A percentile compares a stretch with the other conserved stretches of the same genome.
Conservation (phyloP, 345 rosid genomes). For the Linum lewisii region DNA sequence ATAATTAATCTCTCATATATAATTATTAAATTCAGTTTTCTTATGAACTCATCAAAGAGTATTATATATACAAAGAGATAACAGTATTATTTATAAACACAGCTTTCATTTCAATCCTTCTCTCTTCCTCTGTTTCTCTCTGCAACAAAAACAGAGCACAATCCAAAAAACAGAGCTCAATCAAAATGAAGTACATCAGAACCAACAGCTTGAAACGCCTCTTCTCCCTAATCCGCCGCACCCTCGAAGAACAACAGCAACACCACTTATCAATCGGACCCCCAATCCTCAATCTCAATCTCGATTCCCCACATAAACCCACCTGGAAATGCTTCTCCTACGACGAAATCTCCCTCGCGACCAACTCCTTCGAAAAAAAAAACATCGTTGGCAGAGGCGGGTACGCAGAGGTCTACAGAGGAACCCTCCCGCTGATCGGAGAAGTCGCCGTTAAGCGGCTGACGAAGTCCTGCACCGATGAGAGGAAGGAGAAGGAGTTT, state of each 20-base stretch:
- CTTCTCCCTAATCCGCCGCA: constrained; percentile 58
- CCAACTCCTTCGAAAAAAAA: constrained; percentile 56
- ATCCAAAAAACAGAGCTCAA: neutral
- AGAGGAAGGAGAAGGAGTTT: constrained; percentile 85
- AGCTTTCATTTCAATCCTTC: neutral
- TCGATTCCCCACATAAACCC: constrained; percentile 37
- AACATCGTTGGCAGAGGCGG: constrained; percentile 89
- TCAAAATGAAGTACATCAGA: constrained; percentile 65
- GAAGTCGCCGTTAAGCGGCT: constrained; percentile 83
- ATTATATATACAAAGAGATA: too few species aligned
- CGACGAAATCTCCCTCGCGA: constrained; percentile 69
- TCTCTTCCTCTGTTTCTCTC: neutral
- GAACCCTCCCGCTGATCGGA: constrained; percentile 38
- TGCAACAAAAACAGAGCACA: neutral
- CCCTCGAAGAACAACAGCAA: constrained; percentile 33
- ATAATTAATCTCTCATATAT: too few species aligned
- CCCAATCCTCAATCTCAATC: constrained; percentile 22
- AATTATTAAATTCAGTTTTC: too few species aligned
- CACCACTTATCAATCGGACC: constrained; percentile 10
- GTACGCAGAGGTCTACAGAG: constrained; percentile 84
- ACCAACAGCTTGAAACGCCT: constrained; percentile 76
- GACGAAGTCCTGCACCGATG: constrained; percentile 57
- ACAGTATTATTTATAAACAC: too few species aligned
- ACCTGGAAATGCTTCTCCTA: constrained; percentile 89
- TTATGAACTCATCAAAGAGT: too few species aligned